Percentiles rank a stretch among this genome's conserved stretches.
These are phyloP conservation scores for Solanum bulbocastanum DNA, from an alignment of 257 asterid species.

Conservation along the genomic window DNA sequence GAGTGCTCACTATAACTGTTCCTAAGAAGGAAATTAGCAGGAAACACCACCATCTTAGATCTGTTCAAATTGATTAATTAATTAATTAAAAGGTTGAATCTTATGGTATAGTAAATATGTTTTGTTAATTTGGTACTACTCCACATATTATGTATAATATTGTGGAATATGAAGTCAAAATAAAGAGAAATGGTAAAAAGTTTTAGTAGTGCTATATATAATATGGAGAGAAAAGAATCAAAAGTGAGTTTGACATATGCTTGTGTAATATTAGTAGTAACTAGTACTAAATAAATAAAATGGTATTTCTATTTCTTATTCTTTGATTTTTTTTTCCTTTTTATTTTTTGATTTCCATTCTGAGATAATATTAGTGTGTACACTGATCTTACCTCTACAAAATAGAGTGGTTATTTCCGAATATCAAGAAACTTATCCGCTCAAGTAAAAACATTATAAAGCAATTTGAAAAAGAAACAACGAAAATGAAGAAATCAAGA, in stretches of 20 bases:
- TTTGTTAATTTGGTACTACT: neutral
- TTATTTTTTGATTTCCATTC: neutral
- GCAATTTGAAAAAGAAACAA: neutral
- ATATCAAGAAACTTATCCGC: no score
- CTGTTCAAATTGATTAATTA: conserved; percentile 1
- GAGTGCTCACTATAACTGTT: conserved; percentile 21
- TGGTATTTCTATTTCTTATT: neutral
- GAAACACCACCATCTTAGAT: conserved; percentile 1
- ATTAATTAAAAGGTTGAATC: neutral
- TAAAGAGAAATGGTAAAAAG: neutral
- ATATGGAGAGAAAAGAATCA: neutral
- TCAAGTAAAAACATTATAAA: neutral
- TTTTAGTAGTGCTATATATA: neutral
- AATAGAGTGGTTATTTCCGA: fast-evolving
- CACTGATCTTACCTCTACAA: fast-evolving
- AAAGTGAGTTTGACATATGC: neutral
- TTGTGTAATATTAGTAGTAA: neutral
- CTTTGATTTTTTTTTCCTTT: neutral
- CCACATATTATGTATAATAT: neutral
- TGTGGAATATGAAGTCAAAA: neutral
- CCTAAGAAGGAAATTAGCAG: conserved; percentile 23
- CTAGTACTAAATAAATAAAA: neutral
- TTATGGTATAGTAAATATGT: neutral
- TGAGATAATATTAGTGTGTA: neutral
- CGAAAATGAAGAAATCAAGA: neutral